These are phyloP conservation scores for Colletotrichum sp. DNA, from an alignment of 2,329 filamentous ascomycete genomes.

Conservation along the genomic window DNA sequence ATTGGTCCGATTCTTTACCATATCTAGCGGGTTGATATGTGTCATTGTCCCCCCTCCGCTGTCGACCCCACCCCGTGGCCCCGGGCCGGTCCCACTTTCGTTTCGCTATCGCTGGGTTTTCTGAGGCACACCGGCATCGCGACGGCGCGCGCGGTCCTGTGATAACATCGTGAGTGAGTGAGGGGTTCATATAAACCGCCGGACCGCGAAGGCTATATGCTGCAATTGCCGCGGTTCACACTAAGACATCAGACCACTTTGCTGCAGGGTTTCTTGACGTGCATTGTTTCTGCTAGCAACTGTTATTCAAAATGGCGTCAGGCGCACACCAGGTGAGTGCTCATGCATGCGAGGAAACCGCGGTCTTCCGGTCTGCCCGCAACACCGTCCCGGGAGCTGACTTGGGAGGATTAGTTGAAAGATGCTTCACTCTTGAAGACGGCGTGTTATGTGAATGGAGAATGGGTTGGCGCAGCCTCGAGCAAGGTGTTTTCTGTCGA, in stretches of 20 bases:
- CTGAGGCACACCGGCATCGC: conserved; percentile 9
- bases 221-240: neutral
- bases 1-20: neutral
- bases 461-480: conserved; percentile 75
- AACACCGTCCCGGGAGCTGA: neutral
- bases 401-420: conserved; percentile 49
- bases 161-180: neutral
- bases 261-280: neutral
- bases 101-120: neutral
- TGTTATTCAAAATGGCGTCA: conserved; percentile 1
- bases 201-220: neutral
- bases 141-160: neutral
- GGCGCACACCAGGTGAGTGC: neutral
- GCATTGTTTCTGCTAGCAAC: neutral
- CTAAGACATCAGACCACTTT: neutral
- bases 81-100: conserved; percentile 17
- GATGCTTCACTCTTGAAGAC: conserved; percentile 72
- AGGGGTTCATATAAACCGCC: conserved; percentile 8
- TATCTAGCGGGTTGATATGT: conserved; percentile 4
- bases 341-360: neutral
- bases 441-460: conserved; percentile 75
- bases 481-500: conserved; percentile 76
- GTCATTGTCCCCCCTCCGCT: conserved; percentile 1
- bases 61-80: neutral
- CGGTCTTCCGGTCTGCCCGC: neutral